A percentile compares a stretch with the other conserved stretches of the same genome.
Conservation (phyloP, 257 asterid species). For the Scutellaria minor region DNA sequence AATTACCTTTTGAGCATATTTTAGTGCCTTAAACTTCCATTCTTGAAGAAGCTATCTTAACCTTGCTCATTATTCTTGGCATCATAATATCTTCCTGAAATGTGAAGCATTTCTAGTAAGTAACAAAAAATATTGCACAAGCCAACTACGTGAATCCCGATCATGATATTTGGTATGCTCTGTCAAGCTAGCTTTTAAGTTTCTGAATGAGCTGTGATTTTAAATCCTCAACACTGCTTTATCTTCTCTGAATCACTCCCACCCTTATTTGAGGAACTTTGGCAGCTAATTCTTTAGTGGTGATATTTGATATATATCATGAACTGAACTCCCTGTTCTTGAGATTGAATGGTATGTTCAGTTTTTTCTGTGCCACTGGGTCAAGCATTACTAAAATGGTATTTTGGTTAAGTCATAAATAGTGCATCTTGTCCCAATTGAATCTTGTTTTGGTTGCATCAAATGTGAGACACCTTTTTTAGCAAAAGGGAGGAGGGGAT, state of each 20-base stretch:
- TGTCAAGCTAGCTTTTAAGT: conserved; percentile 19
- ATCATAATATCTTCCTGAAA: not conserved
- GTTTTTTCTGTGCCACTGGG: conserved; percentile 4
- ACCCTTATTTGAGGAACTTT: not conserved
- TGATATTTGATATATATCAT: conserved; percentile 17
- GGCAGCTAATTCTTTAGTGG: not conserved
- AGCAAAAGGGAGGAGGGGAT: not conserved
- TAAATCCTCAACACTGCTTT: not conserved
- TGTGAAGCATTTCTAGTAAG: not conserved
- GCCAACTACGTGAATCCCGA: conserved; percentile 1
- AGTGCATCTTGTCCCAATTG: not conserved
- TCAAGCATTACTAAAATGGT: not conserved
- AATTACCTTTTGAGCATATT: not conserved
- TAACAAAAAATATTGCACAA: not conserved
- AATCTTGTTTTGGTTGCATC: not conserved
- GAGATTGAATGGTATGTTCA: not conserved
- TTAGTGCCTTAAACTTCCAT: conserved; percentile 3
- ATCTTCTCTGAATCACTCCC: not conserved
- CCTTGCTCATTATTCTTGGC: conserved; percentile 4
- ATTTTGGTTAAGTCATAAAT: not conserved
- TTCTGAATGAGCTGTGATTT: not conserved
- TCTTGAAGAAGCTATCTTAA: conserved; percentile 1
- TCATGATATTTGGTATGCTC: not conserved
- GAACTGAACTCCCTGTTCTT: not conserved
- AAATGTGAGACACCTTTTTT: not conserved